Conservation (phyloP, 1,284 basidiomycete genomes). For the Vanrija pseudolonga region DNA sequence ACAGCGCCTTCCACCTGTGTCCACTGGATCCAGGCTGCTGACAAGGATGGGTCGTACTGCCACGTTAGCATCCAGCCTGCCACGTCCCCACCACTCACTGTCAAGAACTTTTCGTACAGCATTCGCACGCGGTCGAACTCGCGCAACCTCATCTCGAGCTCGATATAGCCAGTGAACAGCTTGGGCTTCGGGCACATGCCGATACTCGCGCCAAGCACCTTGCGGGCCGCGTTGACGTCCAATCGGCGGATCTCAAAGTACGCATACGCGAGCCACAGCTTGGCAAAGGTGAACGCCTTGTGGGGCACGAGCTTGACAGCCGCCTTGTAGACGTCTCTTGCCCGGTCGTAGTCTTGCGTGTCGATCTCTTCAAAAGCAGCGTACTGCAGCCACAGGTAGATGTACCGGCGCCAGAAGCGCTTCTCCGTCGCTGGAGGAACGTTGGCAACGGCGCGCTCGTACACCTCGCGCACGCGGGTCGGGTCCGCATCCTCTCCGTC, state of each 20-base stretch:
- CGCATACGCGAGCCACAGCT: constrained; percentile 86
- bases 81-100: constrained; percentile 52
- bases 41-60: constrained; percentile 71
- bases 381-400: constrained; percentile 86
- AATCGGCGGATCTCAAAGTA: constrained; percentile 86
- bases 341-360: constrained; percentile 78
- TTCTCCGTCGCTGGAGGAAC: constrained; percentile 69
- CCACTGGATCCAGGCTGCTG: constrained; percentile 93
- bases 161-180: constrained; percentile 89
- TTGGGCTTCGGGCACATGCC: constrained; percentile 95
- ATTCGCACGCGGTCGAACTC: constrained; percentile 93
- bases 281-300: constrained; percentile 95
- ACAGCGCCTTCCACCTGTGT: constrained; percentile 91
- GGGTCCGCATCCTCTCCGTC: constrained; percentile 62
- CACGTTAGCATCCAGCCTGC: constrained; percentile 7
- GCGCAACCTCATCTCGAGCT: constrained; percentile 66
- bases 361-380: constrained; percentile 97
- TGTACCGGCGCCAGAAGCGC: constrained; percentile 86
- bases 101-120: constrained; percentile 91
- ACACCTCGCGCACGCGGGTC: constrained; percentile 79
- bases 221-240: constrained; percentile 79
- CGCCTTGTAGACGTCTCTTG: constrained; percentile 89
- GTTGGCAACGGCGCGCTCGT: constrained; percentile 93
- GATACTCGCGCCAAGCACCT: constrained; percentile 83
- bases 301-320: constrained; percentile 87